Evolutionary conservation across 805 yeast genomes (phyloP).

Genomic region (Starmerella powellii): DNA sequence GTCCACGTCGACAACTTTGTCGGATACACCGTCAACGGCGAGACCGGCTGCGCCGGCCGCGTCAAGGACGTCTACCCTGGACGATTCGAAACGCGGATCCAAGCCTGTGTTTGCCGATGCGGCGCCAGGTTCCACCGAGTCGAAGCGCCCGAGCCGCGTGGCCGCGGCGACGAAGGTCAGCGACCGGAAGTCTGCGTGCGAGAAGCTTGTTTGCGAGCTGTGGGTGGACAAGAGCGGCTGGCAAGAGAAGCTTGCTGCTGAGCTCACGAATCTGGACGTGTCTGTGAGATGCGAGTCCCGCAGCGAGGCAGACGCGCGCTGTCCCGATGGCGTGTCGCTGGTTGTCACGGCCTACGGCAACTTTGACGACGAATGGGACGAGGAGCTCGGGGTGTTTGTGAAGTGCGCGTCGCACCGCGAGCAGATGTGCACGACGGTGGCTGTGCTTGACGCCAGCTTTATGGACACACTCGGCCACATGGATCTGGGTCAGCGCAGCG

Average conservation of each 20-base stretch:
- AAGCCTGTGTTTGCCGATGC: too few relatives aligned
- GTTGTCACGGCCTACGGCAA: constrained; percentile 7
- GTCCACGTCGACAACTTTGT: too few relatives aligned
- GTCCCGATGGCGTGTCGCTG: constrained; percentile 5
- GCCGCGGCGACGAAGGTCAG: constrained; percentile 1
- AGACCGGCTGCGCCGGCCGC: too few relatives aligned
- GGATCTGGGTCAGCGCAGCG: neutral
- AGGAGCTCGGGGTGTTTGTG: constrained; percentile 5
- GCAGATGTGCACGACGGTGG: constrained; percentile 3
- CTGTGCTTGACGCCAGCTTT: constrained; percentile 2
- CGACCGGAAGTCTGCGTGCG: constrained; percentile 3
- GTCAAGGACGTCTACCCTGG: too few relatives aligned
- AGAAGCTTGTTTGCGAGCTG: neutral
- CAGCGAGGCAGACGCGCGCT: neutral
- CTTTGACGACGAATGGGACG: constrained; percentile 13
- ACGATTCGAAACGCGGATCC: too few relatives aligned
- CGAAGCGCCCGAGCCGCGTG: neutral
- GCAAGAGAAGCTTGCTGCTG: neutral
- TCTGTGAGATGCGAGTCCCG: neutral
- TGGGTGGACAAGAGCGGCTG: neutral
- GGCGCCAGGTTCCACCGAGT: too few relatives aligned
- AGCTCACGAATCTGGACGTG: neutral
- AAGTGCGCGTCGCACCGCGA: constrained; percentile 8
- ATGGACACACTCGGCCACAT: constrained; percentile 7
- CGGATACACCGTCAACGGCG: too few relatives aligned